Percentiles rank a stretch among this genome's conserved stretches.
phyloP scores from a whole-genome alignment of 441 rosid species.

The Populus hybrid region DNA sequence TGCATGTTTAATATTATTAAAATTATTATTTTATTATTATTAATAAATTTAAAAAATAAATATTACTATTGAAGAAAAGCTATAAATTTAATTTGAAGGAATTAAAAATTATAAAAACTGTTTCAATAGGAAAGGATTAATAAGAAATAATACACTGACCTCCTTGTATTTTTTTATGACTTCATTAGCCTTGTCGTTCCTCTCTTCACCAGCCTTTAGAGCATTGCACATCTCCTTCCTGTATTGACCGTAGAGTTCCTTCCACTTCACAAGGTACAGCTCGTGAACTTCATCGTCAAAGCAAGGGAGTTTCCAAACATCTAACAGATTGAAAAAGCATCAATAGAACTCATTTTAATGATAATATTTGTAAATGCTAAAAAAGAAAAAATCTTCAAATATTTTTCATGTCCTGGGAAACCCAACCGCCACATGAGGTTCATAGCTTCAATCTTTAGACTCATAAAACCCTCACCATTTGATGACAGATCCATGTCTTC shows the following conservation, averaged over 20 bases:
- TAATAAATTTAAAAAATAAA: too few species aligned
- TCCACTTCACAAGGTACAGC: constrained; percentile 31
- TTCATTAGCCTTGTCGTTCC: neutral
- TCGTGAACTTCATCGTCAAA: constrained; percentile 33
- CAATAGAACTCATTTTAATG: neutral
- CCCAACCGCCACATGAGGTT: neutral
- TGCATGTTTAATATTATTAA: too few species aligned
- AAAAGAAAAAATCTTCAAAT: neutral
- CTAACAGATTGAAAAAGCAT: constrained; percentile 19
- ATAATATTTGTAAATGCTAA: neutral
- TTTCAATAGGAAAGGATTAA: neutral
- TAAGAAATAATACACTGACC: neutral
- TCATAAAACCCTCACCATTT: constrained; percentile 32
- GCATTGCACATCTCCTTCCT: constrained; percentile 45
- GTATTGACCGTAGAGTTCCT: constrained; percentile 32
- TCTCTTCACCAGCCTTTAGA: neutral
- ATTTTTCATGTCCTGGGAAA: neutral
- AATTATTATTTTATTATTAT: too few species aligned
- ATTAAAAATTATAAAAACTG: too few species aligned
- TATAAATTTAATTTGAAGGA: too few species aligned
- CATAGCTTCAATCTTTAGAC: neutral
- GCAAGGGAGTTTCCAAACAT: constrained; percentile 46
- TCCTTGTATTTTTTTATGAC: neutral
- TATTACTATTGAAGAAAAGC: too few species aligned
- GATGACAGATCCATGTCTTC: constrained; percentile 17